Conservation (phyloP, 768 basidiomycete species). For the Phlegmacium glaucopus region DNA sequence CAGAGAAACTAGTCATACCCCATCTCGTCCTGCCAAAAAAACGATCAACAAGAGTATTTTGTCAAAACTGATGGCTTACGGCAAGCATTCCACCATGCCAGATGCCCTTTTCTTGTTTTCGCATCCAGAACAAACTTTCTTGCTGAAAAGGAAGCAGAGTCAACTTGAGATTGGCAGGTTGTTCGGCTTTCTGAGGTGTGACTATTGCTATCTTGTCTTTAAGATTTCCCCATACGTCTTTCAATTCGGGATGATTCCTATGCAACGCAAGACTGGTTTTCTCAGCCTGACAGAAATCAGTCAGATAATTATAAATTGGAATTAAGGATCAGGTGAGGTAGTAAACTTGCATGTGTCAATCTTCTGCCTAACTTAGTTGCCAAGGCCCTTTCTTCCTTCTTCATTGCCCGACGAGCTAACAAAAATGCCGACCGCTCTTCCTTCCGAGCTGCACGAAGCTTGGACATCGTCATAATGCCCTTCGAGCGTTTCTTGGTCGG, state of each 20-base stretch:
- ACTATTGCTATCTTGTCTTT: constrained; percentile 57
- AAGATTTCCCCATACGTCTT: constrained; percentile 85
- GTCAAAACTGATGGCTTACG: constrained; percentile 39
- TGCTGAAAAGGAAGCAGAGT: constrained; percentile 91
- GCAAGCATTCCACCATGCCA: constrained; percentile 95
- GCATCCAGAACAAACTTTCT: constrained; percentile 96
- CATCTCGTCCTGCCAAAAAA: constrained; percentile 74
- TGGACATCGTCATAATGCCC: constrained; percentile 32
- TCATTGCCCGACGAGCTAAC: constrained; percentile 27
- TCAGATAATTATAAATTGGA: constrained; percentile 5
- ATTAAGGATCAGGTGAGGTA: neutral
- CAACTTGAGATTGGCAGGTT: constrained; percentile 81
- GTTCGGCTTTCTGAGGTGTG: constrained; percentile 66
- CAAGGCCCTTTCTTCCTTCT: constrained; percentile 48
- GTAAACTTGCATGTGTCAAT: constrained; percentile 59
- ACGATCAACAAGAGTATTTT: neutral
- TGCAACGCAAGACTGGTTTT: constrained; percentile 60
- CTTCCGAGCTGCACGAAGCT: constrained; percentile 25
- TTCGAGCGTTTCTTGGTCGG: constrained; percentile 3
- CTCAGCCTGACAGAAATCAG: constrained; percentile 51
- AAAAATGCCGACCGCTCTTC: constrained; percentile 13
- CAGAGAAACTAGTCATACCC: constrained; percentile 48
- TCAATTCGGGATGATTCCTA: constrained; percentile 76
- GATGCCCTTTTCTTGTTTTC: constrained; percentile 79
- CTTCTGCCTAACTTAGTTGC: constrained; percentile 62